Conservation (phyloP, 2,329 filamentous ascomycete genomes). For the Chaetomiaceae sp. region DNA sequence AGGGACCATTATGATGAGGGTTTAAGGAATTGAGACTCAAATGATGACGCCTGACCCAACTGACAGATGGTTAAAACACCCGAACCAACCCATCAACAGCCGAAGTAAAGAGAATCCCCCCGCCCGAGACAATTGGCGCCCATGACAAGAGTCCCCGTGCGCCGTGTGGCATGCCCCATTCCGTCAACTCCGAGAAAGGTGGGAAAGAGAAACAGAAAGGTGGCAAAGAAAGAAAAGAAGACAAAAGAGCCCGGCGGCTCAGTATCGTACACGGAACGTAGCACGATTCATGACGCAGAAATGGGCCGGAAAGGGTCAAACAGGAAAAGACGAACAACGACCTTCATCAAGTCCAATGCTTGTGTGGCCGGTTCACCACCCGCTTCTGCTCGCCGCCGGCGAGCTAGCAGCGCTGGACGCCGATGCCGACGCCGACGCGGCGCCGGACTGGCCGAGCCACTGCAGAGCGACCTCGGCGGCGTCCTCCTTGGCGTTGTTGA, state of each 20-base stretch:
- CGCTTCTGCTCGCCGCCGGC: conserved; percentile 33
- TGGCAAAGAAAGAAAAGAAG: conserved; percentile 1
- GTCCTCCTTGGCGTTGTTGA: conserved; percentile 84
- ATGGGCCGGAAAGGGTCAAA: neutral
- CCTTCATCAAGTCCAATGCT: no score
- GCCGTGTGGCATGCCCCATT: conserved; percentile 15
- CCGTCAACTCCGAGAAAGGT: conserved; percentile 11
- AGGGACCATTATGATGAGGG: neutral
- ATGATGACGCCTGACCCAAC: neutral
- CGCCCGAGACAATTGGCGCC: neutral
- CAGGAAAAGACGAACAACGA: neutral
- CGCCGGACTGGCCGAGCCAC: conserved; percentile 23
- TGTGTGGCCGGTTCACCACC: no score
- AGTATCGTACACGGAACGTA: conserved; percentile 12
- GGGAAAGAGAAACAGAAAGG: conserved; percentile 3
- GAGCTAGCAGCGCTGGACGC: conserved; percentile 33
- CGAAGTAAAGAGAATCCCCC: neutral
- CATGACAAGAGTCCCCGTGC: conserved; percentile 6
- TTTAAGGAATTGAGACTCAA: no score
- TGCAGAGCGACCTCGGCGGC: conserved; percentile 69
- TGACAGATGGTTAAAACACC: no score
- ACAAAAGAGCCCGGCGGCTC: conserved; percentile 4
- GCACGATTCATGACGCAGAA: neutral
- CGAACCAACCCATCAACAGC: neutral
- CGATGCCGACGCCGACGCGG: neutral